Percentiles rank a stretch among this genome's conserved stretches.
These are phyloP conservation scores for Botryosphaeria agaves DNA, from an alignment of 2,329 filamentous ascomycete genomes.

Conservation along the genomic window DNA sequence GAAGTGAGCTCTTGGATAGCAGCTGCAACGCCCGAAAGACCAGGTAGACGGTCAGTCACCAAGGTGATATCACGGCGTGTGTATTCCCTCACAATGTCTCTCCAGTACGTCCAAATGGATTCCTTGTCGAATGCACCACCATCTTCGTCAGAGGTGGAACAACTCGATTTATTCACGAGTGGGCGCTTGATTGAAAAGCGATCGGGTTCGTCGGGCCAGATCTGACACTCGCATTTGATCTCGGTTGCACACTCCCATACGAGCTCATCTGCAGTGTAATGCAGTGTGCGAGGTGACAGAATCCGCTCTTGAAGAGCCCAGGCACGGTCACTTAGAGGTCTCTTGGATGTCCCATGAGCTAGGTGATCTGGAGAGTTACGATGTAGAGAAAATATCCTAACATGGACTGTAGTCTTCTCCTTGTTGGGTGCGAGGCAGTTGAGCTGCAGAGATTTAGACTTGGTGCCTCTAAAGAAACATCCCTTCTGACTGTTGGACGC, in stretches of 20 bases:
- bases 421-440: neutral
- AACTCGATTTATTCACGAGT: neutral
- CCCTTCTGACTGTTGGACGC: neutral
- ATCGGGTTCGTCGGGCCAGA: neutral
- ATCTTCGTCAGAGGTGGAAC: neutral
- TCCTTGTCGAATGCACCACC: too few relatives aligned
- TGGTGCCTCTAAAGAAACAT: neutral
- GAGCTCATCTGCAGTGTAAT: neutral
- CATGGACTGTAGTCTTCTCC: neutral
- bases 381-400: neutral
- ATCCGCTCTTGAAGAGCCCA: neutral
- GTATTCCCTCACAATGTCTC: neutral
- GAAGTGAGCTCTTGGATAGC: neutral
- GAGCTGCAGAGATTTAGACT: neutral
- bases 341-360: neutral
- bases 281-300: neutral
- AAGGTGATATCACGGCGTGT: neutral
- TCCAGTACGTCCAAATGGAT: too few relatives aligned
- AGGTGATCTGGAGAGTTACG: neutral
- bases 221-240: neutral
- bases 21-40: neutral
- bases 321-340: neutral
- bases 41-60: neutral
- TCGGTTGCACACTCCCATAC: neutral
- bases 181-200: neutral